Percentiles rank a stretch among this genome's conserved stretches.
These are phyloP conservation scores for Mortierella sp. DNA, from an alignment of 371 early-diverging fungal species.

Conservation along the genomic window DNA sequence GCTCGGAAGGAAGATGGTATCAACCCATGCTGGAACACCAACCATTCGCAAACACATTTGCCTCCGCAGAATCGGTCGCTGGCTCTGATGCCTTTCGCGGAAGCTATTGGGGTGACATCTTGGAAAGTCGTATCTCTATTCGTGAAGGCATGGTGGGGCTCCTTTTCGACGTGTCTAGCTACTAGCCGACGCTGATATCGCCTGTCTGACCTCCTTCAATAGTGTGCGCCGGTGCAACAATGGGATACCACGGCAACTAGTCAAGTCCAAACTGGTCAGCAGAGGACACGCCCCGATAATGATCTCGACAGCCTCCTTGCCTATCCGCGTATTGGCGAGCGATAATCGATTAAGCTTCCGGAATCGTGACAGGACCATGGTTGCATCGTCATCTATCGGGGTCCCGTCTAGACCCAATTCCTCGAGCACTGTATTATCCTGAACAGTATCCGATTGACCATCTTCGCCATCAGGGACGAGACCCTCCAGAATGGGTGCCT, in stretches of 20 bases:
- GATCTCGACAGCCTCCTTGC: constrained; percentile 26
- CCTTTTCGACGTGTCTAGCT: not conserved
- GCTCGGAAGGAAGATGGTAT: too few relatives aligned
- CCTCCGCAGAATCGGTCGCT: too few relatives aligned
- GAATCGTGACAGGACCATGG: constrained; percentile 12
- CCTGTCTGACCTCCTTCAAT: constrained; percentile 17
- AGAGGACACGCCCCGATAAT: constrained; percentile 15
- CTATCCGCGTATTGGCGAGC: constrained; percentile 26
- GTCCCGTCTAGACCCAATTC: constrained; percentile 42
- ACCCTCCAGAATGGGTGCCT: constrained; percentile 11
- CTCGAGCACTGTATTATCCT: constrained; percentile 19
- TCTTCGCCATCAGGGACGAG: constrained; percentile 6
- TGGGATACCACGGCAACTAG: constrained; percentile 38
- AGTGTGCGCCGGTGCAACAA: constrained; percentile 30
- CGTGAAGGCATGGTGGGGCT: too few relatives aligned
- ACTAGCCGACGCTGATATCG: too few relatives aligned
- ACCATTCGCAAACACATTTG: too few relatives aligned
- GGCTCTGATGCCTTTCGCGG: too few relatives aligned
- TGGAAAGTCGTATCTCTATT: too few relatives aligned
- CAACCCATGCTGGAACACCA: too few relatives aligned
- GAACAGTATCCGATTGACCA: not conserved
- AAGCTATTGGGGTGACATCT: too few relatives aligned
- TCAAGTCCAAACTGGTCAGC: constrained; percentile 33
- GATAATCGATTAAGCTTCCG: constrained; percentile 31
- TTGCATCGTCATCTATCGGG: constrained; percentile 15